Base-by-base conservation (phyloP, 306 rosid species). In the Lablab purpureus region DNA sequence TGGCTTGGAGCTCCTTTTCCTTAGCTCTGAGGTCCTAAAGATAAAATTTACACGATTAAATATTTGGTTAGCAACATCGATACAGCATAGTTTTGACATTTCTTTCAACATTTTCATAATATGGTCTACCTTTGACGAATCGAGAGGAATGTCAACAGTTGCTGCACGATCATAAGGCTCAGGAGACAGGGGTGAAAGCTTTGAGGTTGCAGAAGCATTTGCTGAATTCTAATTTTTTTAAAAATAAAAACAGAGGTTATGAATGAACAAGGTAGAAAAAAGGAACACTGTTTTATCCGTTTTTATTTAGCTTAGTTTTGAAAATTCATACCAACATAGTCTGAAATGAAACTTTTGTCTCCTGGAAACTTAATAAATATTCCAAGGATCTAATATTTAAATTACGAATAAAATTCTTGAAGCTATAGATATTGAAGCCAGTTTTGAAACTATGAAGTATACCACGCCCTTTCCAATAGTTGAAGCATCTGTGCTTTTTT, bases 1-100 rank as follows among this genome's bases (percentile, higher is more conserved):
- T 95, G 28, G 96, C 93, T 84, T 84, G 87, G 72, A 96, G 98
- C 71, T 90, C 94, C 77, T 84, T 93, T 83, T 93, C 98, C 89
- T 77, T 93, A 47, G 93, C 77, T 80, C 75, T 85, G 62, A 93
- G 28, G 67, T 85, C 94, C 99, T 93, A 75, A 34, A 84, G 27
- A 77, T 50, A 59, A 30, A 74, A 49, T 68, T 37, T 10, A 73
- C 62, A 50, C 13, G 45, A 74, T 23, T 30, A 66, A 68, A 23
- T 50, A 28, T 65, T 65, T 32, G 36, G 19, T 25, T 8, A 72
- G 71, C 9, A 76, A 73, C 36, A 66, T 36, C 25, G 47, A 19
- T 27, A 32, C 49, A 50, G 22, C 63, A 71, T 51, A 77, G 71
- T 40, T 15, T 85, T 76, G 59, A 40, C 62, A 58, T 60, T 73